Evolutionary conservation across 805 yeast genomes (phyloP).

Genomic region (Lipomyces oligophaga): DNA sequence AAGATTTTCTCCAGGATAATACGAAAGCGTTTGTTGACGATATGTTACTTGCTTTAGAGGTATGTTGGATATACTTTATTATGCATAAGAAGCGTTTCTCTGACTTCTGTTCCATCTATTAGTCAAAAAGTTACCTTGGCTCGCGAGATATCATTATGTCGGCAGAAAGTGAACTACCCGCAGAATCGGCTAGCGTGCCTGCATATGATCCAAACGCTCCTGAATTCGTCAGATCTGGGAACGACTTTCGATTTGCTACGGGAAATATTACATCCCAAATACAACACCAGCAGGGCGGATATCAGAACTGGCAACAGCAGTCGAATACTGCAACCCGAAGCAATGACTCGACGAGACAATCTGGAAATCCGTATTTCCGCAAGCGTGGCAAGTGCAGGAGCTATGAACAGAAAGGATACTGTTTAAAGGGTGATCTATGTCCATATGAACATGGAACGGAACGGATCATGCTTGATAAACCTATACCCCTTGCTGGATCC

Average conservation of each 20-base stretch:
- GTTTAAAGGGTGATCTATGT: constrained; percentile 27
- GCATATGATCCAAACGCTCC: too few relatives aligned
- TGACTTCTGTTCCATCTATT: neutral
- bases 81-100: neutral
- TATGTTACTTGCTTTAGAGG: constrained; percentile 36
- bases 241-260: too few relatives aligned
- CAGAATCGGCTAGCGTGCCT: too few relatives aligned
- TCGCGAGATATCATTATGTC: neutral
- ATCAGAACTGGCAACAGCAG: neutral
- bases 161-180: too few relatives aligned
- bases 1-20: constrained; percentile 41
- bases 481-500: neutral
- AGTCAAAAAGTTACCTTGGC: neutral
- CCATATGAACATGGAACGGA: constrained; percentile 30
- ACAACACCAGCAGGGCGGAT: too few relatives aligned
- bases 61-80: neutral
- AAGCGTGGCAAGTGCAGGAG: constrained; percentile 18
- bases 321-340: neutral
- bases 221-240: too few relatives aligned
- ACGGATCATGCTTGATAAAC: constrained; percentile 17
- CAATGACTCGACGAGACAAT: neutral
- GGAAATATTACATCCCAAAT: too few relatives aligned
- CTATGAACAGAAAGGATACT: constrained; percentile 25
- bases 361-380: neutral
- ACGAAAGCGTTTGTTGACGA: constrained; percentile 36